A percentile compares a stretch with the other conserved stretches of the same genome.
Evolutionary conservation across 257 asterid species (phyloP).

Genomic region (Ophiorrhiza pumila): DNA sequence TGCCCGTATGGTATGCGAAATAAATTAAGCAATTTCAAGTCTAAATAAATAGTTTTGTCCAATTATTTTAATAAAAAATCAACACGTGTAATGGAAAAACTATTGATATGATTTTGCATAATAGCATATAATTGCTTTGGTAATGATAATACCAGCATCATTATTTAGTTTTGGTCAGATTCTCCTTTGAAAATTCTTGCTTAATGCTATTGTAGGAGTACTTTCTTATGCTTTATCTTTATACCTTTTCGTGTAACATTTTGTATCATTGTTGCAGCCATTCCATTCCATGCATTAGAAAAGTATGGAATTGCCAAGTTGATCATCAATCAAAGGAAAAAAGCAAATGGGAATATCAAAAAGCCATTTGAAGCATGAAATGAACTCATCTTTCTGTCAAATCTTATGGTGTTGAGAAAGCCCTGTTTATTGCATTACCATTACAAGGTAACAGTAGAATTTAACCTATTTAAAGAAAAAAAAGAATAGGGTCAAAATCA

Average conservation of each 20-base stretch:
- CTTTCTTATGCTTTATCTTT: conserved; percentile 18
- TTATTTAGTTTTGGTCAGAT: conserved; percentile 18
- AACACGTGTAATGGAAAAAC: neutral
- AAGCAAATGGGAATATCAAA: conserved; percentile 18
- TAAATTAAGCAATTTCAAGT: too few relatives aligned
- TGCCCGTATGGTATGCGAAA: too few relatives aligned
- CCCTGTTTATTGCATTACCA: neutral
- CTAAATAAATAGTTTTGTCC: too few relatives aligned
- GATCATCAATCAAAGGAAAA: conserved; percentile 6
- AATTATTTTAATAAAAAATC: too few relatives aligned
- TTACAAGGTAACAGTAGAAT: neutral
- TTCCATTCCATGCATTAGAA: conserved; percentile 21
- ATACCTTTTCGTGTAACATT: conserved; percentile 9
- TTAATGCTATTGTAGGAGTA: conserved; percentile 9
- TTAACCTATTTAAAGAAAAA: neutral
- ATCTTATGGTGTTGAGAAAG: neutral
- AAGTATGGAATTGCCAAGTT: conserved; percentile 12
- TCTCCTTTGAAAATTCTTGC: conserved; percentile 2
- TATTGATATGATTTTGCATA: neutral
- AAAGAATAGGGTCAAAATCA: neutral
- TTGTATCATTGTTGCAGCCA: conserved; percentile 17
- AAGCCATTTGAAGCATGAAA: conserved; percentile 15
- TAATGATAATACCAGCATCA: neutral
- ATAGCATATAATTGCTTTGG: neutral
- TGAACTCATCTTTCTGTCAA: conserved; percentile 20